Percentiles rank a stretch among this genome's conserved stretches.
Evolutionary conservation across 2,329 filamentous ascomycete genomes (phyloP).

Genomic region (Scolecobasidium constrictum): DNA sequence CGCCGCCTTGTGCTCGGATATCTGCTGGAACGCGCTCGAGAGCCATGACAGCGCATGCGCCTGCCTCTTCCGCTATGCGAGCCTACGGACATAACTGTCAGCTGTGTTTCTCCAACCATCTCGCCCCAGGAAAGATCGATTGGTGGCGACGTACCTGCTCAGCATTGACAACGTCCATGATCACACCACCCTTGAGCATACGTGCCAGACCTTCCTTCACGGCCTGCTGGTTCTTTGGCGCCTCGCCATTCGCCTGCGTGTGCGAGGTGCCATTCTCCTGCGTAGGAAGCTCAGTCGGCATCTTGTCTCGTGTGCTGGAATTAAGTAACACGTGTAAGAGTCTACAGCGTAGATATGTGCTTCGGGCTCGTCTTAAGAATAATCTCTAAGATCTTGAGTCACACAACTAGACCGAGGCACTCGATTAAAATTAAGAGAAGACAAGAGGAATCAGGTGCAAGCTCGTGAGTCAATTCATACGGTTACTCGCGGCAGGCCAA

Average conservation of each 20-base stretch:
- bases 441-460: no score
- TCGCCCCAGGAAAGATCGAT: no score
- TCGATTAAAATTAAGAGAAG: no score
- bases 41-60: slow-evolving; percentile 94
- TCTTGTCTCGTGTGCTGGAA: no score
- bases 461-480: background rate
- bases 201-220: slow-evolving; percentile 93
- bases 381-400: no score
- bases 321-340: no score
- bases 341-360: no score
- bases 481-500: background rate
- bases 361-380: no score
- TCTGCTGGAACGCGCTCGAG: slow-evolving; percentile 95
- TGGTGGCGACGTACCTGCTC: slow-evolving; percentile 64
- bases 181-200: slow-evolving; percentile 98
- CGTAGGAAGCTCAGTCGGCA: slow-evolving; percentile 38
- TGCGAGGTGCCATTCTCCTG: slow-evolving; percentile 24
- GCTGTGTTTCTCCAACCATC: no score
- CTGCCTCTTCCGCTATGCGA: slow-evolving; percentile 93
- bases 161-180: slow-evolving; percentile 96
- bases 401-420: no score
- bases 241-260: slow-evolving; percentile 29
- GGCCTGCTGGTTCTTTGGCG: slow-evolving; percentile 52
- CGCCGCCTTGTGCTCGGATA: slow-evolving; percentile 83
- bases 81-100: no score